Evolutionary conservation across 1,284 basidiomycete species (phyloP), one percentile per base, ranked within the genome.

Genomic region (Apiotrichum brassicae): DNA sequence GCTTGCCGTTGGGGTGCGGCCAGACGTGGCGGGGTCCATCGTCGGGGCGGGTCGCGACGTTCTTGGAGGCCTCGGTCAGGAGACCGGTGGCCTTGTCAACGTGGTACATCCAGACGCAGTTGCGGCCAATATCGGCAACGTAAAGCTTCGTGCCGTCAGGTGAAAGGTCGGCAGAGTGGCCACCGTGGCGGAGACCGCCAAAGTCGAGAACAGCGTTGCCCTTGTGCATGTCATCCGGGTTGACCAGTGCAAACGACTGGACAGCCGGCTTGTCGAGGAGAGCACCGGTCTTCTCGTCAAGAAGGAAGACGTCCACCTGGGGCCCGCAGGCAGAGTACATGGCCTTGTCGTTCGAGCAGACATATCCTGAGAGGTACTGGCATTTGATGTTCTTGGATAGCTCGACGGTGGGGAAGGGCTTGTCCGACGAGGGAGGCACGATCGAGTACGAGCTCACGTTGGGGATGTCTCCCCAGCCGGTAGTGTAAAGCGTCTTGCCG

Each of bases 11-110:
- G 13, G 68, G 69, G 51, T 73, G 71, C 4, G 72, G 71, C 58
- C 69, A 66, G n/a, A 64, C 71, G 51, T 73, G 73, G 6, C 73
- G 60, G 9, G 73, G 73, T 0, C 70, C 73, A 48, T 74, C 73
- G 54, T 69, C 63, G 9, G 60, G 48, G 19, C 72, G 64, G 9
- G 64, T 66, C 6, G 71, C 68, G 36, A 68, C 50, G 48, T 61
- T 66, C 59, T 73, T 72, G 22, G 65, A 62, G 9, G 63, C 65
- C 24, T 66, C 55, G 14, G 53, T 59, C 8, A 72, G 59, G 1
- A 54, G 48, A 14, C 68, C 54, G 49, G 46, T 64, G 52, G 26
- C 32, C 18, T 8, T 50, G 48, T 64, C 61, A 19, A 74, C 66
- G 28, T 62, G 54, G 58, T 72, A 72, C 6, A 69, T 60, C 63